A percentile compares a stretch with the other conserved stretches of the same genome.
Conservation (phyloP, 148 eudicot genomes). For the Pouteria glomerata region DNA sequence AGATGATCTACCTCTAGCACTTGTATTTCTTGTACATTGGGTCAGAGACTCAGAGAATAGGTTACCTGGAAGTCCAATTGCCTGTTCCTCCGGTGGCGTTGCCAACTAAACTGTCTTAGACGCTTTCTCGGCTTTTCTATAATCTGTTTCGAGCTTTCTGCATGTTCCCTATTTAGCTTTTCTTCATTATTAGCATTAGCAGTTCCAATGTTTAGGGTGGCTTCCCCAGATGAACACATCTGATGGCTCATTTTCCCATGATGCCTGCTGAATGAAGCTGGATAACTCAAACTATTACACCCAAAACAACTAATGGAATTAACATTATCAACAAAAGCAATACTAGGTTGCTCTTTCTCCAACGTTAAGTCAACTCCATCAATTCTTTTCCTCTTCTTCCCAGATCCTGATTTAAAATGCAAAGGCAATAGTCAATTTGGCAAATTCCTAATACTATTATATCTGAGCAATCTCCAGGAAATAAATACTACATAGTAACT, state of each 20-base stretch:
- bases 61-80: constrained; percentile 15
- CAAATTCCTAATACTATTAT: not conserved
- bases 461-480: not conserved
- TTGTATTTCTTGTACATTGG: constrained; percentile 16
- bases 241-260: constrained; percentile 2
- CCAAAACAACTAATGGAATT: constrained; percentile 15
- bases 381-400: constrained; percentile 45
- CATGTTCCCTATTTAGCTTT: not conserved
- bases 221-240: constrained; percentile 13
- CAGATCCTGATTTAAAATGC: constrained; percentile 28
- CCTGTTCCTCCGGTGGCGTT: constrained; percentile 38
- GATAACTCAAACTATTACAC: not conserved
- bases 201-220: constrained; percentile 8
- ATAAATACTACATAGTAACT: not conserved
- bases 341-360: constrained; percentile 14
- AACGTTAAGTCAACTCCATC: constrained; percentile 19
- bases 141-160: constrained; percentile 20
- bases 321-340: constrained; percentile 20
- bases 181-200: constrained; percentile 14
- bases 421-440: constrained; percentile 7
- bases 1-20: not conserved
- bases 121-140: constrained; percentile 33
- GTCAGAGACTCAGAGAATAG: constrained; percentile 8
- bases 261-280: constrained; percentile 9
- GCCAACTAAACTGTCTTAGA: constrained; percentile 48